phyloP scores from a whole-genome alignment of 371 early-diverging fungal genomes.

The Mucor racemosus region DNA sequence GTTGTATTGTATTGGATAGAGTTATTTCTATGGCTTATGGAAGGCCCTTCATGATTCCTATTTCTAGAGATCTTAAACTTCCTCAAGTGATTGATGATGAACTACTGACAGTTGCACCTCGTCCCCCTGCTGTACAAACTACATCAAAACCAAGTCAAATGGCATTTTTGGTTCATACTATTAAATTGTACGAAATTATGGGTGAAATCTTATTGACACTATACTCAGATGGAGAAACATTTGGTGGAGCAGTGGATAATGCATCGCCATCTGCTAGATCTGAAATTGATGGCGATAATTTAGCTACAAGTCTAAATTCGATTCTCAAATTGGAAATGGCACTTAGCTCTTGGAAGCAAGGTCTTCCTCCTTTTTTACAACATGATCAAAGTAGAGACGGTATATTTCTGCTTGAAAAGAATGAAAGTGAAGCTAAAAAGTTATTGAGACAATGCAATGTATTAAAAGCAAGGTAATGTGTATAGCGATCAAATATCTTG shows the following conservation, averaged over 20 bases:
- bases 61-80: slow-evolving; percentile 20
- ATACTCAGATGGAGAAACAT: slow-evolving; percentile 23
- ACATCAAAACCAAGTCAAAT: slow-evolving; percentile 33
- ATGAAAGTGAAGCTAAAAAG: slow-evolving; percentile 4
- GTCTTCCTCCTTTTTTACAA: slow-evolving; percentile 29
- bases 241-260: not conserved
- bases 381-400: slow-evolving; percentile 4
- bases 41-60: slow-evolving; percentile 36
- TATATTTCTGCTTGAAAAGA: not conserved
- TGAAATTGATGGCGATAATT: slow-evolving; percentile 19
- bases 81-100: slow-evolving; percentile 35
- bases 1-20: slow-evolving; percentile 35
- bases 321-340: slow-evolving; percentile 29
- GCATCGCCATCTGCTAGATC: slow-evolving; percentile 1
- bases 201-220: slow-evolving; percentile 32
- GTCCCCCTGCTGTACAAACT: slow-evolving; percentile 25
- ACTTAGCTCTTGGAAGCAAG: slow-evolving; percentile 26
- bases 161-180: slow-evolving; percentile 31
- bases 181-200: slow-evolving; percentile 35
- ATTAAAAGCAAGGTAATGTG: slow-evolving; percentile 27
- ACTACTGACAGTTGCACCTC: slow-evolving; percentile 18
- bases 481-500: not conserved
- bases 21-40: slow-evolving; percentile 39
- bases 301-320: slow-evolving; percentile 21
- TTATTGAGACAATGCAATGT: slow-evolving; percentile 33